Conservation (phyloP, 805 yeast genomes). For the Pichia deserticola region DNA sequence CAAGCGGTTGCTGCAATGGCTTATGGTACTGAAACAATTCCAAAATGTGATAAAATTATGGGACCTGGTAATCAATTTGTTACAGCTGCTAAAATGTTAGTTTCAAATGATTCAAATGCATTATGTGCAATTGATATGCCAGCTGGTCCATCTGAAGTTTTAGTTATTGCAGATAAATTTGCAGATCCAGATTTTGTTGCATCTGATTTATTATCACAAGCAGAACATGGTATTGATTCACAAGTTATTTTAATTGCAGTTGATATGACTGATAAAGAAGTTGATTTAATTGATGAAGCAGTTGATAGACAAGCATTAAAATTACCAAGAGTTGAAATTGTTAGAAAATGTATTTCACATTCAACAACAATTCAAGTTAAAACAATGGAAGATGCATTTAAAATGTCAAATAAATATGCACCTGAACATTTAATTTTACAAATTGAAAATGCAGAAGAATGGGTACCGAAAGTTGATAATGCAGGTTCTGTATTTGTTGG, state of each 20-base stretch:
- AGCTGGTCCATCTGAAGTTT: constrained; percentile 98
- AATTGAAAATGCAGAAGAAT: constrained; percentile 66
- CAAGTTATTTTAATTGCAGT: constrained; percentile 92
- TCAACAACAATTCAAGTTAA: constrained; percentile 72
- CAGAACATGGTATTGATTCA: constrained; percentile 98
- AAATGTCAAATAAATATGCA: constrained; percentile 85
- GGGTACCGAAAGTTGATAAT: constrained; percentile 68
- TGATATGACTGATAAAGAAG: constrained; percentile 49
- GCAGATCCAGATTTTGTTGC: constrained; percentile 97
- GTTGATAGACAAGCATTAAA: constrained; percentile 75
- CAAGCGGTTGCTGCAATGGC: constrained; percentile 99
- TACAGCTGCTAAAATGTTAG: constrained; percentile 97
- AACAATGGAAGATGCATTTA: constrained; percentile 71
- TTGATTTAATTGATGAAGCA: constrained; percentile 70
- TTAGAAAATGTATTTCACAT: constrained; percentile 86
- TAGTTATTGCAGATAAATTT: constrained; percentile 82
- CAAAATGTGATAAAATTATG: constrained; percentile 92
- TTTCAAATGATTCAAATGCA: constrained; percentile 92
- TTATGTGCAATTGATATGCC: constrained; percentile 98
- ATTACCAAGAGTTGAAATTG: constrained; percentile 89
- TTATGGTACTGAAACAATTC: constrained; percentile 87
- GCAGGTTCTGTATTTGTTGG: constrained; percentile 98
- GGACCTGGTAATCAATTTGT: constrained; percentile 99
- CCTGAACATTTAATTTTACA: constrained; percentile 97
- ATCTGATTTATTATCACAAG: constrained; percentile 92